A percentile compares a stretch with the other conserved stretches of the same genome.
Conservation (phyloP, 2,329 filamentous ascomycete genomes). For the Trichoderma koningiopsis region DNA sequence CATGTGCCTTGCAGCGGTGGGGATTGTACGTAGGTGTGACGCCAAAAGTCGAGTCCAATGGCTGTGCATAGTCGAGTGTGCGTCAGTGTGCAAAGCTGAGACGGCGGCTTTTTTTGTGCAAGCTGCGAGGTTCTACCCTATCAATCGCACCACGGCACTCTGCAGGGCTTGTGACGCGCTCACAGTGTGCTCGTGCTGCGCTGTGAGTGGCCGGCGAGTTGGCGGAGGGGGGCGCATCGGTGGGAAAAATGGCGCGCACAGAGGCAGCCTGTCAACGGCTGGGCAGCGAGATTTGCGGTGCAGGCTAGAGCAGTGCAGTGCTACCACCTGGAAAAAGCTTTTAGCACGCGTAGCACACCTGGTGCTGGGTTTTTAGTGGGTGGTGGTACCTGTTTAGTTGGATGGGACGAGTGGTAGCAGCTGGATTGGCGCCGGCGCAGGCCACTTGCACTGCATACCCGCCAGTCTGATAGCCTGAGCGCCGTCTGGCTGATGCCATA, state of each 20-base stretch:
- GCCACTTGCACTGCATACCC: slow-evolving; percentile 4
- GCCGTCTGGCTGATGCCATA: slow-evolving; percentile 10
- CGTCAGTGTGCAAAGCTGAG: slow-evolving; percentile 26
- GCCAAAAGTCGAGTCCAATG: slow-evolving; percentile 20
- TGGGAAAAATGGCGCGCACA: slow-evolving; percentile 27
- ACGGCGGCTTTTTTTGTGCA: slow-evolving; percentile 31
- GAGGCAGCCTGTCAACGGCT: slow-evolving; percentile 15
- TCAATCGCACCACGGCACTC: slow-evolving; percentile 38
- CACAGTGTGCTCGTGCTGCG: slow-evolving; percentile 36
- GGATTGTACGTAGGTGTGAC: slow-evolving; percentile 26
- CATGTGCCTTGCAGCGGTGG: slow-evolving; percentile 31
- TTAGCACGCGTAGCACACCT: slow-evolving; percentile 9
- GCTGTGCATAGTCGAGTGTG: slow-evolving; percentile 27
- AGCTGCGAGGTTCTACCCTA: slow-evolving; percentile 32
- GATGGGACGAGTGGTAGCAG: slow-evolving; percentile 6
- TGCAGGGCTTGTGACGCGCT: slow-evolving; percentile 42
- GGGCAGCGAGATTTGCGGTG: background rate
- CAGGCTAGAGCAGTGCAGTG: background rate
- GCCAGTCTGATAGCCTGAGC: slow-evolving; percentile 2
- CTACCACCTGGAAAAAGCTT: background rate
- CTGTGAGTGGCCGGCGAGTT: slow-evolving; percentile 26
- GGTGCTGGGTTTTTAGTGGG: background rate
- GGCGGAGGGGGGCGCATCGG: slow-evolving; percentile 26
- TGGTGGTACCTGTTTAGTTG: slow-evolving; percentile 11
- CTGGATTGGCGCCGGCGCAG: slow-evolving; percentile 7